Conservation (phyloP, 2,329 filamentous ascomycete genomes). For the Arthrinium puccinioides region DNA sequence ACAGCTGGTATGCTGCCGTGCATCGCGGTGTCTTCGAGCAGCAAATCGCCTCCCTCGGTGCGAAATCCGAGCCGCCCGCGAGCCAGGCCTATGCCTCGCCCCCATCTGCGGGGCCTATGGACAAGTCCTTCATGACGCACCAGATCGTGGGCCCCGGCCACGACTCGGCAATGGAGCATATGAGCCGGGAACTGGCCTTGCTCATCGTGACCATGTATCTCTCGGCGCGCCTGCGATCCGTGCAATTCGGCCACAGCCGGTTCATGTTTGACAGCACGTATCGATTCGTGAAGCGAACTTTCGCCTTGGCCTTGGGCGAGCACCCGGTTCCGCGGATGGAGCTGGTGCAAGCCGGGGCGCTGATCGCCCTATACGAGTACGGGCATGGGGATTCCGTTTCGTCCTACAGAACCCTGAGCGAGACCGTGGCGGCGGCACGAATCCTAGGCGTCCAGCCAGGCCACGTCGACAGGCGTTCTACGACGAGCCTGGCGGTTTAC, state of each 20-base stretch:
- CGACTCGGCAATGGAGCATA: too few relatives aligned
- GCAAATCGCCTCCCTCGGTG: constrained; percentile 17
- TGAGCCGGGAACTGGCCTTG: constrained; percentile 25
- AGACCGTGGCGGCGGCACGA: constrained; percentile 29
- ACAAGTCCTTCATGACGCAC: constrained; percentile 12
- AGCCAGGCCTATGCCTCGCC: constrained; percentile 1
- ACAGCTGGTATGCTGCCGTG: constrained; percentile 33
- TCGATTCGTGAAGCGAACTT: constrained; percentile 28
- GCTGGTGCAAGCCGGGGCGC: constrained; percentile 31
- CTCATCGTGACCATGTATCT: constrained; percentile 36
- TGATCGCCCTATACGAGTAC: constrained; percentile 36
- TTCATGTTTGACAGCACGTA: constrained; percentile 33
- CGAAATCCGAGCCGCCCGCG: constrained; percentile 1
- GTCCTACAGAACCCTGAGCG: constrained; percentile 35
- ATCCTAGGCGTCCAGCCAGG: constrained; percentile 29
- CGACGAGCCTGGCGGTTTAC: too few relatives aligned
- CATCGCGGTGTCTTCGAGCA: constrained; percentile 30
- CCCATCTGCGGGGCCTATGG: constrained; percentile 4
- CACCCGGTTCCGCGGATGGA: constrained; percentile 25
- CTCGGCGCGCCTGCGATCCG: constrained; percentile 29
- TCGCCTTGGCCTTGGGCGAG: constrained; percentile 25
- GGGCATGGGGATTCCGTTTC: constrained; percentile 33
- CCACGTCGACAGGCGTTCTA: constrained; percentile 22
- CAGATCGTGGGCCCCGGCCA: too few relatives aligned
- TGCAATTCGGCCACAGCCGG: constrained; percentile 22